A percentile compares a stretch with the other conserved stretches of the same genome.
phyloP scores from a whole-genome alignment of 1,139 yeast species.

The Hanseniaspora gamundiae region DNA sequence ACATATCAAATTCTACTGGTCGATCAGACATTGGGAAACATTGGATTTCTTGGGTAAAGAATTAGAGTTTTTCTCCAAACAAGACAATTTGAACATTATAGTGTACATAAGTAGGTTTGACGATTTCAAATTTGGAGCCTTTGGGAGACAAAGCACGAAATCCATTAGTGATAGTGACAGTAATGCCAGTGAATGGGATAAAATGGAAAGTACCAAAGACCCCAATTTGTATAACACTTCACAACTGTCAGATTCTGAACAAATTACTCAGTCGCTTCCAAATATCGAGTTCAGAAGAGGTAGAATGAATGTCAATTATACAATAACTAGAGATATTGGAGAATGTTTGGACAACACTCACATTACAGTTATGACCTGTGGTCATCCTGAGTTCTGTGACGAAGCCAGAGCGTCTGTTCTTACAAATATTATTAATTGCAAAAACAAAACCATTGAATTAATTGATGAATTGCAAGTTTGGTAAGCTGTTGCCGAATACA shows the following conservation, averaged over 20 bases:
- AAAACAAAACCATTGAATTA: neutral
- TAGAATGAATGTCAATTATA: slow-evolving; percentile 38
- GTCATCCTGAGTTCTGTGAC: slow-evolving; percentile 44
- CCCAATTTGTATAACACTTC: neutral
- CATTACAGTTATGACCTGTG: slow-evolving; percentile 37
- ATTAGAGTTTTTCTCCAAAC: slow-evolving; percentile 22
- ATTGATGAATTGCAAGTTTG: slow-evolving; percentile 7
- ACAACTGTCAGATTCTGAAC: neutral
- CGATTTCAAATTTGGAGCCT: neutral
- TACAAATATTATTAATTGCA: slow-evolving; percentile 4
- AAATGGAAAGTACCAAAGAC: neutral
- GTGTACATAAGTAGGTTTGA: slow-evolving; percentile 16
- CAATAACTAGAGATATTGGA: slow-evolving; percentile 28
- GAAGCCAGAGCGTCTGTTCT: slow-evolving; percentile 29
- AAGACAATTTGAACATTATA: slow-evolving; percentile 27
- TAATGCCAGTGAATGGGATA: neutral
- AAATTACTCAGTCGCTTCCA: neutral
- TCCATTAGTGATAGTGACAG: slow-evolving; percentile 8
- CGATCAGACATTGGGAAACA: slow-evolving; percentile 35
- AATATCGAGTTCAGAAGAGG: slow-evolving; percentile 22
- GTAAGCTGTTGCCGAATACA: too few species aligned
- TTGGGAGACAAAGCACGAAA: slow-evolving; percentile 24
- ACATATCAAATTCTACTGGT: slow-evolving; percentile 31
- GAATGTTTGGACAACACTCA: slow-evolving; percentile 28
- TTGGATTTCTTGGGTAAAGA: slow-evolving; percentile 42